Percentiles rank a stretch among this genome's conserved stretches.
These are phyloP conservation scores for Thalassiosira hispida DNA, from an alignment of 352 stramenopile species.

Conservation along the genomic window DNA sequence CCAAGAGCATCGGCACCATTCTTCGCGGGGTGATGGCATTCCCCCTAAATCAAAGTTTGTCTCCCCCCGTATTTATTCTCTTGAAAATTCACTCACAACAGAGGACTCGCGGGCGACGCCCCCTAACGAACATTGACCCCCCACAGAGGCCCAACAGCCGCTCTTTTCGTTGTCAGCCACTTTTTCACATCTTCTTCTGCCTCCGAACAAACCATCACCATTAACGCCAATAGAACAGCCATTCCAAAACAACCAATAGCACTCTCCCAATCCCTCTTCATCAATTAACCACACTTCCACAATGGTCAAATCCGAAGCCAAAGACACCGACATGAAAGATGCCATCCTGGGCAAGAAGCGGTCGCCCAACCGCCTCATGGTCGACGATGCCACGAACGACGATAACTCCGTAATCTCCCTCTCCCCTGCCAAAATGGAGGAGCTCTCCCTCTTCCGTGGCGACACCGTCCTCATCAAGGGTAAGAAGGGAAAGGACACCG, in stretches of 20 bases:
- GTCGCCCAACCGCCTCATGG: constrained; percentile 97
- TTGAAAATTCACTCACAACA: too few relatives aligned
- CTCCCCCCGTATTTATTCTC: too few relatives aligned
- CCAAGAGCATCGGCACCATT: too few relatives aligned
- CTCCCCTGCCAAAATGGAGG: constrained; percentile 94
- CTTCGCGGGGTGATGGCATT: too few relatives aligned
- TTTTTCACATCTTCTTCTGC: too few relatives aligned
- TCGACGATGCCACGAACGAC: constrained; percentile 95
- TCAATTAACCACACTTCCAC: not conserved
- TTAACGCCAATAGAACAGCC: too few relatives aligned
- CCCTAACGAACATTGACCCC: too few relatives aligned
- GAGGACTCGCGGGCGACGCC: too few relatives aligned
- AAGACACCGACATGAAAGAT: constrained; percentile 85
- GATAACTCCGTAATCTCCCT: constrained; percentile 96
- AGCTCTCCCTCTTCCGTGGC: constrained; percentile 98
- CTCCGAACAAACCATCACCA: too few relatives aligned
- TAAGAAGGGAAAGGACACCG: constrained; percentile 98
- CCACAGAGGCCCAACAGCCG: too few relatives aligned
- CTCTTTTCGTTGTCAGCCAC: too few relatives aligned
- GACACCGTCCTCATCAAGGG: constrained; percentile 99
- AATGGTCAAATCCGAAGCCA: constrained; percentile 50
- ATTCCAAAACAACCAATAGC: not conserved
- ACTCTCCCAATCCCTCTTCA: not conserved
- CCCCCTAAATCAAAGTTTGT: too few relatives aligned
- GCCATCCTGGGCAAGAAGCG: constrained; percentile 91